These are phyloP conservation scores for Hypoxylon fuscum DNA, from an alignment of 495 filamentous ascomycete genomes.

Conservation along the genomic window DNA sequence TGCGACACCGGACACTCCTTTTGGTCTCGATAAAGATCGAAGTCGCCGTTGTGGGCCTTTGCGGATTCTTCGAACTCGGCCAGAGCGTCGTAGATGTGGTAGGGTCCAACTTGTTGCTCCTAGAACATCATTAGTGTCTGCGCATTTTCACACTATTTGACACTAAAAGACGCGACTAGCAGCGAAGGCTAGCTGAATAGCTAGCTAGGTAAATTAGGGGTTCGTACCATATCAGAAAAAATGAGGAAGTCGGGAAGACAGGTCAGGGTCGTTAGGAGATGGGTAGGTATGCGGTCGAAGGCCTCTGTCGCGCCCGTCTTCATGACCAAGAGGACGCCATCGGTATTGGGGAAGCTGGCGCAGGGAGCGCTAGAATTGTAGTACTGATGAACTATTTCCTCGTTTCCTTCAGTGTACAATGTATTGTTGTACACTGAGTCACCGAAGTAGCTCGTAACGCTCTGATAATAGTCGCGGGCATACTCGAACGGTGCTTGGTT, in stretches of 20 bases:
- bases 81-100: conserved; percentile 60
- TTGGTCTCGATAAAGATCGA: conserved; percentile 58
- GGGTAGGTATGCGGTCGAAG: conserved; percentile 57
- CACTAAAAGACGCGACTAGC: conserved; percentile 1
- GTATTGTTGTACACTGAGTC: conserved; percentile 43
- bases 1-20: conserved; percentile 49
- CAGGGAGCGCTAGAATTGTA: conserved; percentile 43
- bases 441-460: conserved; percentile 36
- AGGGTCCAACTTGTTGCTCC: conserved; percentile 54
- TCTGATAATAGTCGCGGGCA: conserved; percentile 44
- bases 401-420: conserved; percentile 38
- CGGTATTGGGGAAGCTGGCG: conserved; percentile 41
- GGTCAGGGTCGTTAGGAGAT: conserved; percentile 55
- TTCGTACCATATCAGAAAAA: conserved; percentile 58
- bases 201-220: conserved; percentile 7
- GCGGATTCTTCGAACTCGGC: conserved; percentile 51
- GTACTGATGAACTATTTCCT: conserved; percentile 35
- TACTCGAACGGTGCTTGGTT: conserved; percentile 36
- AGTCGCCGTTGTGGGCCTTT: conserved; percentile 50
- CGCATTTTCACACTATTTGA: background rate
- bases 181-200: background rate
- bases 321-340: conserved; percentile 50
- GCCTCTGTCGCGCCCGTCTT: conserved; percentile 64
- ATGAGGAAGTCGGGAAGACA: conserved; percentile 59
- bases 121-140: conserved; percentile 28